phyloP scores from a whole-genome alignment of 768 basidiomycete genomes.

The Kwoniella newhampshirensis region DNA sequence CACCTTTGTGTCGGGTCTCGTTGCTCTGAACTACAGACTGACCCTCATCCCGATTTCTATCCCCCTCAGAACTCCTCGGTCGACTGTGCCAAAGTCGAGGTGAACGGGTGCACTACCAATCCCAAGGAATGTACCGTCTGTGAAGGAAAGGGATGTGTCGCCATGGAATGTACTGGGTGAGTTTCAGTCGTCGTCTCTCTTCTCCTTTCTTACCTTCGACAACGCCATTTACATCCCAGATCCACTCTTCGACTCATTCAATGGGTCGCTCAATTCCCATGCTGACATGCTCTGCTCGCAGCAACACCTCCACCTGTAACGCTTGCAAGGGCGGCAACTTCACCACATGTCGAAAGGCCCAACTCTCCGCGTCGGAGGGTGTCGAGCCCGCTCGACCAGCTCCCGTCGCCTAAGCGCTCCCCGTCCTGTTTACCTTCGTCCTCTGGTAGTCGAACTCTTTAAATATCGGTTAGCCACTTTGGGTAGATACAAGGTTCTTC shows the following conservation, averaged over 20 bases:
- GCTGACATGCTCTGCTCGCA: constrained; percentile 5
- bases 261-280: too few relatives aligned
- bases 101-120: constrained; percentile 42
- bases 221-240: background rate
- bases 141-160: constrained; percentile 40
- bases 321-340: constrained; percentile 41
- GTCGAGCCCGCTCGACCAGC: constrained; percentile 37
- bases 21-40: background rate
- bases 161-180: constrained; percentile 45
- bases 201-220: background rate
- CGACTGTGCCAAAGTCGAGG: constrained; percentile 42
- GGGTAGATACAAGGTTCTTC: too few relatives aligned
- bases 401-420: constrained; percentile 19
- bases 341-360: constrained; percentile 37
- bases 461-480: too few relatives aligned
- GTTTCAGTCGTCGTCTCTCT: constrained; percentile 6
- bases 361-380: constrained; percentile 39
- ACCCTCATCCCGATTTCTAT: constrained; percentile 2
- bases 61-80: constrained; percentile 11
- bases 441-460: too few relatives aligned
- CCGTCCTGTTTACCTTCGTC: background rate
- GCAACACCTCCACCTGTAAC: constrained; percentile 38
- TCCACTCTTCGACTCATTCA: background rate
- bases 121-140: constrained; percentile 37
- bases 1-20: background rate